Evolutionary conservation across 805 yeast species (phyloP), one percentile per base, ranked within the genome.

Genomic region (Wickerhamomyces alni): DNA sequence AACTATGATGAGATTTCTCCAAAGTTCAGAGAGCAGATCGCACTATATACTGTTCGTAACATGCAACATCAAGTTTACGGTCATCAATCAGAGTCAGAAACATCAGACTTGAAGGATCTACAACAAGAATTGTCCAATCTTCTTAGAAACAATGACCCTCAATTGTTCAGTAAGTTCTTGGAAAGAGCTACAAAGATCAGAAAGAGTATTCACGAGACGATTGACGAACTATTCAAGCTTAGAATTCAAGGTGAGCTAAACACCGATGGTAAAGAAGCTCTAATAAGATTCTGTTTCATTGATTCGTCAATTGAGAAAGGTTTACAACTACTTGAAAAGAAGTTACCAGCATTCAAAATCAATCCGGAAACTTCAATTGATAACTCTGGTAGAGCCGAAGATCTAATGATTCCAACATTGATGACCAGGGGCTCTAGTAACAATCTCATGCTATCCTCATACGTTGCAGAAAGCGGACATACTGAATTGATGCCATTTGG

Each of bases 31-130:
- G 82, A 84, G 42, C 74, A 74, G 42, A 71, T 88, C 36, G 87
- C 94, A 0, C 65, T 85, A 18, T 82, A 82, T 55, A 79, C 91
- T 10, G 80, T 89, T 78, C 75, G 81, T 52, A 89, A 89, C 58
- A 79, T 87, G 78, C 89, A 82, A 50, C 58, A 63, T 17, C 72
- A 75, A 38, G 58, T 81, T 24, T 51, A 56, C 30, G 51, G 44
- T 15, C 48, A 51, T 6, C 46, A 43, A 8, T 38, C 37, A 3
- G 45, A 43, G 8, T 38, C 37, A 3, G 45, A 33, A 6, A 34
- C 22, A 26, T 36, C 62, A 37, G 85, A 79, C 39, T 61, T 82
- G 36, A 68, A 74, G 47, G 71, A 79, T 3, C 76, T 86, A 3
- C 87, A 81, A 48, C 74, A 76, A 36, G 66, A 65, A 43, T 33